Percentiles rank a stretch among this genome's conserved stretches.
Conservation (phyloP, 225 moss, liverwort and hornwort genomes). For the Bryoerythrophyllum caledonicum region DNA sequence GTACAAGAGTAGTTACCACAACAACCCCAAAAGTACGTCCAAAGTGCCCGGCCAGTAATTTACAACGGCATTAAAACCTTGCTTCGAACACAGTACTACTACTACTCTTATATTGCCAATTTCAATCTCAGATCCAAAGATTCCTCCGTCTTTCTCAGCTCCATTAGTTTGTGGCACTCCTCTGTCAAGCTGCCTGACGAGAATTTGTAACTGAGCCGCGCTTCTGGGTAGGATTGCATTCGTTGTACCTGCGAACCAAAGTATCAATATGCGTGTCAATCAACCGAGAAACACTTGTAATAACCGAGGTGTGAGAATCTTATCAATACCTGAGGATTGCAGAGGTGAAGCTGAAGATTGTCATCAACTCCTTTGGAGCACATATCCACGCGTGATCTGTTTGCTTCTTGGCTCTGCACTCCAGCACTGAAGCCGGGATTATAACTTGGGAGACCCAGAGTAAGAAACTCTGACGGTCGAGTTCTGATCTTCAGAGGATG, state of each 20-base stretch:
- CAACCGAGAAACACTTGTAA: too few relatives aligned
- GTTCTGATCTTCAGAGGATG: slow-evolving; percentile 52
- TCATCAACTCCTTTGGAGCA: slow-evolving; percentile 34
- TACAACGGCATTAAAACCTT: slow-evolving; percentile 32
- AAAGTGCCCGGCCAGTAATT: slow-evolving; percentile 14
- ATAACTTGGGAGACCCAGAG: slow-evolving; percentile 53
- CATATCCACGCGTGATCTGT: slow-evolving; percentile 22
- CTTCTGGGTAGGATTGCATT: slow-evolving; percentile 31
- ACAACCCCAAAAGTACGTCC: slow-evolving; percentile 3
- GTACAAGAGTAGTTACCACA: slow-evolving; percentile 19
- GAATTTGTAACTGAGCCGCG: slow-evolving; percentile 36
- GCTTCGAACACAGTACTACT: slow-evolving; percentile 1
- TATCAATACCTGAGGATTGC: slow-evolving; percentile 36
- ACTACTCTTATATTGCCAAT: slow-evolving; percentile 45
- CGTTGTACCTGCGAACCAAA: slow-evolving; percentile 26
- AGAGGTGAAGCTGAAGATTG: slow-evolving; percentile 55
- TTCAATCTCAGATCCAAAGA: slow-evolving; percentile 58
- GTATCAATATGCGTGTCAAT: neutral
- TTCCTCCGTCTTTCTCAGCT: slow-evolving; percentile 28
- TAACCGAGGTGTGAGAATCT: neutral
- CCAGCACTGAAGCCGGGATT: slow-evolving; percentile 34
- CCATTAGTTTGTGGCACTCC: slow-evolving; percentile 36
- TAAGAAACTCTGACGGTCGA: slow-evolving; percentile 44
- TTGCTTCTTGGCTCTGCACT: slow-evolving; percentile 32
- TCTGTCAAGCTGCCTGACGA: slow-evolving; percentile 40